Evolutionary conservation across 305 asterid genomes (phyloP).

Genomic region (Stenogyne calaminthoides): DNA sequence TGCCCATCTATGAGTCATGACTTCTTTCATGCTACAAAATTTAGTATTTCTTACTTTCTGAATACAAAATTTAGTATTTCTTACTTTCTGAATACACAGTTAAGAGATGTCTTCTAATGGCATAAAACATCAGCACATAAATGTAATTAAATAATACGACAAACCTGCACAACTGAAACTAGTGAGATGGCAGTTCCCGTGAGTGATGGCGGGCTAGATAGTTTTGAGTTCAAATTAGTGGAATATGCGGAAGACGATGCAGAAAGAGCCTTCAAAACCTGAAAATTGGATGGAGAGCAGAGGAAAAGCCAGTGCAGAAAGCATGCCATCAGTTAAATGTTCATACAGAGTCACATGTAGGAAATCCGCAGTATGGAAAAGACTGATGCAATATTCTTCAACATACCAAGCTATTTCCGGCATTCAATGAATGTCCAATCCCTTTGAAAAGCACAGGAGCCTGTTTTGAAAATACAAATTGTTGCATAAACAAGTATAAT

Average conservation of each 20-base stretch:
- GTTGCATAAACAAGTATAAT: conserved; percentile 4
- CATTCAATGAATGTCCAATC: conserved; percentile 66
- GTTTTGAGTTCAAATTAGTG: conserved; percentile 56
- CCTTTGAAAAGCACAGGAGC: conserved; percentile 79
- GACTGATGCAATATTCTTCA: not conserved
- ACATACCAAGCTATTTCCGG: conserved; percentile 65
- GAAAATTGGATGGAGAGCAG: conserved; percentile 25
- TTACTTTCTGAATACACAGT: not conserved
- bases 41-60: too few relatives aligned
- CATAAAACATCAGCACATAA: not conserved
- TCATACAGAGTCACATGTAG: not conserved
- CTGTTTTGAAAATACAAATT: conserved; percentile 38
- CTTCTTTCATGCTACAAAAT: not conserved
- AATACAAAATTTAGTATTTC: too few relatives aligned
- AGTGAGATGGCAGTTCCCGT: conserved; percentile 65
- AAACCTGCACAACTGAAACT: conserved; percentile 77
- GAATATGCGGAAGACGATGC: conserved; percentile 78
- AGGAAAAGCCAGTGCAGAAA: not conserved
- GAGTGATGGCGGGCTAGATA: conserved; percentile 60
- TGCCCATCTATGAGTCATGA: not conserved
- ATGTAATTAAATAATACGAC: not conserved
- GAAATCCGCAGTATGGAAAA: not conserved
- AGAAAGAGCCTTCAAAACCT: conserved; percentile 72
- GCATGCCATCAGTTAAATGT: conserved; percentile 14
- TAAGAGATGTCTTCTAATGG: not conserved